These are phyloP conservation scores for Aristolochia contorta DNA, from an alignment of 164 flowering plant genomes.

Conservation along the genomic window DNA sequence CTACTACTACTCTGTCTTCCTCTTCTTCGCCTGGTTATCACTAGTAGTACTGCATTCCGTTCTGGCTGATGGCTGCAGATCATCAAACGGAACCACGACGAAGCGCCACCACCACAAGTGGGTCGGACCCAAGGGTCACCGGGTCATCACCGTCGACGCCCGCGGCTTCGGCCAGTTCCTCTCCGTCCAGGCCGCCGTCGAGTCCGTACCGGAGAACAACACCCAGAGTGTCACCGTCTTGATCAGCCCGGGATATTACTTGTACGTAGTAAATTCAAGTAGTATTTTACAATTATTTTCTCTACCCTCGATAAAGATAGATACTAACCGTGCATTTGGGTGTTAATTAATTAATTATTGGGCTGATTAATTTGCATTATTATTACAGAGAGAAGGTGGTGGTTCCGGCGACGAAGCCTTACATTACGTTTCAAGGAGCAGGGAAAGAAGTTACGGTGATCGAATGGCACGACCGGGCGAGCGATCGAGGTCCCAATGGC, in stretches of 20 bases:
- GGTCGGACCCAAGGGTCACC: slow-evolving; percentile 59
- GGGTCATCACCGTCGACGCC: slow-evolving; percentile 43
- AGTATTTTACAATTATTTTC: too few species aligned
- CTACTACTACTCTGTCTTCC: neutral
- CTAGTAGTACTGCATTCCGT: too few species aligned
- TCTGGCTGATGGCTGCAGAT: too few species aligned
- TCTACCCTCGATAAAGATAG: too few species aligned
- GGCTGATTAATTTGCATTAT: too few species aligned
- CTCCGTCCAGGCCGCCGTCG: slow-evolving; percentile 73
- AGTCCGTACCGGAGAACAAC: slow-evolving; percentile 56
- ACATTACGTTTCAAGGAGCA: slow-evolving; percentile 76
- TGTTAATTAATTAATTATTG: too few species aligned
- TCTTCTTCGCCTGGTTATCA: neutral
- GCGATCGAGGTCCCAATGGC: slow-evolving; percentile 69
- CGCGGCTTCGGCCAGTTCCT: slow-evolving; percentile 51
- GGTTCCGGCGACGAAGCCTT: slow-evolving; percentile 73
- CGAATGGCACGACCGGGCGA: slow-evolving; percentile 87
- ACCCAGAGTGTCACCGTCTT: slow-evolving; percentile 38
- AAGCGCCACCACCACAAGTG: slow-evolving; percentile 28
- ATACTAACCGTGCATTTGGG: too few species aligned
- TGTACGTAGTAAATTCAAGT: slow-evolving; percentile 22
- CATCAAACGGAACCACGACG: too few species aligned
- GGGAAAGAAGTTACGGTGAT: slow-evolving; percentile 73
- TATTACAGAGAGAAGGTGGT: slow-evolving; percentile 77
- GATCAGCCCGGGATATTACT: slow-evolving; percentile 64